Evolutionary conservation across 2,329 filamentous ascomycete species (phyloP).

Genomic region (Penicillium sp.): DNA sequence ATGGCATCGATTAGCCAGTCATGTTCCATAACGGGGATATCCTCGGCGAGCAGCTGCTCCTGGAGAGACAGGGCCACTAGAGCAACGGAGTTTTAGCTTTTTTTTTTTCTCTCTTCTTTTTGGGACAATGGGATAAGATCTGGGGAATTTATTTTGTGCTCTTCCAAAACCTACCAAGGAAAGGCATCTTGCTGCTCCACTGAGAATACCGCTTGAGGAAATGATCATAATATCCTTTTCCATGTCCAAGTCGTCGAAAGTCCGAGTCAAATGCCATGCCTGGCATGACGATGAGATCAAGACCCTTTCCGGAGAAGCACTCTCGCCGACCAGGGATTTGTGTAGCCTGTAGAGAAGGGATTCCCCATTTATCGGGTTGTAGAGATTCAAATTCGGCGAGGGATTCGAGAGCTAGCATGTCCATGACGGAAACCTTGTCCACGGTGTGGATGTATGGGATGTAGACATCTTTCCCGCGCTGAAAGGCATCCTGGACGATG

Average conservation of each 20-base stretch:
- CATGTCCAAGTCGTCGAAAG: constrained; percentile 82
- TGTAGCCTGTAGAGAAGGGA: constrained; percentile 75
- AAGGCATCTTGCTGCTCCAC: constrained; percentile 54
- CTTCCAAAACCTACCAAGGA: constrained; percentile 57
- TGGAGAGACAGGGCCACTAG: constrained; percentile 77
- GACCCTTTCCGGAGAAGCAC: constrained; percentile 60
- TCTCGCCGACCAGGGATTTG: constrained; percentile 70
- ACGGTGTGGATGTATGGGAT: constrained; percentile 82
- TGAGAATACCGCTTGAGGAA: constrained; percentile 77
- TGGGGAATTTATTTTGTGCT: constrained; percentile 13
- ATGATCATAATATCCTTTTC: constrained; percentile 95
- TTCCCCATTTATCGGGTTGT: constrained; percentile 84
- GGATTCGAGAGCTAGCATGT: constrained; percentile 82
- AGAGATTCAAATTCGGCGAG: constrained; percentile 78
- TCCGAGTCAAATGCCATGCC: constrained; percentile 85
- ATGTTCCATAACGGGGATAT: constrained; percentile 73
- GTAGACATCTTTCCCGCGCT: constrained; percentile 79
- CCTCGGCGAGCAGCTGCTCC: constrained; percentile 77
- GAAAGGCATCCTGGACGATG: constrained; percentile 80
- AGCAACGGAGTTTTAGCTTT: constrained; percentile 35
- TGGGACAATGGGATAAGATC: constrained; percentile 14
- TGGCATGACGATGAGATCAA: constrained; percentile 89
- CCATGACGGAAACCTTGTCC: constrained; percentile 74
- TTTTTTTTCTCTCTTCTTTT: constrained; percentile 11
- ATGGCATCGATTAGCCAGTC: constrained; percentile 82